phyloP scores from a whole-genome alignment of 202 grass and related monocot species.

The Eragrostis tef region DNA sequence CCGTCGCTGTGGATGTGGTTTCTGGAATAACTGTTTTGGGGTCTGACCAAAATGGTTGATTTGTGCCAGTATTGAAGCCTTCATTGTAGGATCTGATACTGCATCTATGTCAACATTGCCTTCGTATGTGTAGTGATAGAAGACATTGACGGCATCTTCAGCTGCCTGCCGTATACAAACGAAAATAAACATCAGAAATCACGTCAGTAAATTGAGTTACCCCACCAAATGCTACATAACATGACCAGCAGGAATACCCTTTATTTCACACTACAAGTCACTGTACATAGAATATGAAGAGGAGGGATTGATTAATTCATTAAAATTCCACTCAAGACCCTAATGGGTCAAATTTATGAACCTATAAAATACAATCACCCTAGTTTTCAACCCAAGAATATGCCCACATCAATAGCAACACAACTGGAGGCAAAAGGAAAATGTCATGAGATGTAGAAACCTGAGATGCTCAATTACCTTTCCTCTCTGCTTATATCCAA shows the following conservation, averaged over 20 bases:
- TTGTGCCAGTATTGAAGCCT: slow-evolving; percentile 99
- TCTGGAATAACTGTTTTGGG: slow-evolving; percentile 94
- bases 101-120: slow-evolving; percentile 99
- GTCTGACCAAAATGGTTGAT: slow-evolving; percentile 99
- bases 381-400: slow-evolving; percentile 32
- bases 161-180: slow-evolving; percentile 68
- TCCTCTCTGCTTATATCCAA: slow-evolving; percentile 95
- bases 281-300: not conserved
- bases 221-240: slow-evolving; percentile 9
- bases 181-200: slow-evolving; percentile 52
- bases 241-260: slow-evolving; percentile 15
- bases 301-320: not conserved
- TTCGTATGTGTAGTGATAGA: slow-evolving; percentile 99
- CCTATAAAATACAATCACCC: slow-evolving; percentile 7
- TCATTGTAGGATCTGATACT: slow-evolving; percentile 96
- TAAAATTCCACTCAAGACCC: not conserved
- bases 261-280: slow-evolving; percentile 32
- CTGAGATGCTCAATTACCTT: slow-evolving; percentile 64
- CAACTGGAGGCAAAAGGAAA: not conserved
- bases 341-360: not conserved
- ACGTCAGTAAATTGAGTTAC: not conserved
- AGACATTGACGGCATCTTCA: slow-evolving; percentile 97
- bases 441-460: slow-evolving; percentile 41
- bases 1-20: slow-evolving; percentile 80
- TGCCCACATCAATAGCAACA: slow-evolving; percentile 23